phyloP scores from a whole-genome alignment of 2,329 filamentous ascomycete genomes.

The Zymoseptoria passerinii region DNA sequence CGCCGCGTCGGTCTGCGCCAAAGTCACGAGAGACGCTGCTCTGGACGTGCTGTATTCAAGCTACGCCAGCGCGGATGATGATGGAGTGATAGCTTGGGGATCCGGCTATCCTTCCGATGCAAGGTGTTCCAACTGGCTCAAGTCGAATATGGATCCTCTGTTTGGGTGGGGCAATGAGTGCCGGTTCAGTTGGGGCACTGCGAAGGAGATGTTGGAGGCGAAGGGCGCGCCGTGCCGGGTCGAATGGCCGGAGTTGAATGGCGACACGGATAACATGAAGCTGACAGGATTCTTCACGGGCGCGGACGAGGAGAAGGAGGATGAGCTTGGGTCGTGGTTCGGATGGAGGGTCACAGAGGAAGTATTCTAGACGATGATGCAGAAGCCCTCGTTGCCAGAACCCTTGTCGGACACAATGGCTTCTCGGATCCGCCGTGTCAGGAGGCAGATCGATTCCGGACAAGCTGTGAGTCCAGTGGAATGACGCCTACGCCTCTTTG shows the following conservation, averaged over 20 bases:
- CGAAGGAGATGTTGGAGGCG: conserved; percentile 83
- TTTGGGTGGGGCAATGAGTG: conserved; percentile 95
- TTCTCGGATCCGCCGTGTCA: too few species aligned
- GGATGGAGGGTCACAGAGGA: conserved; percentile 62
- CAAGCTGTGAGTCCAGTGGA: too few species aligned
- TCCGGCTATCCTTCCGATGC: conserved; percentile 89
- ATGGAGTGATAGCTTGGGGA: conserved; percentile 54
- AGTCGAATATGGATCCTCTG: conserved; percentile 76
- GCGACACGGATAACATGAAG: conserved; percentile 55
- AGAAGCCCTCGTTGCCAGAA: too few species aligned
- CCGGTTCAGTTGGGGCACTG: conserved; percentile 91
- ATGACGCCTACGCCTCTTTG: too few species aligned
- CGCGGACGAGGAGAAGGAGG: conserved; percentile 40
- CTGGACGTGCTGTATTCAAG: conserved; percentile 67
- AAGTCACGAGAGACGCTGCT: conserved; percentile 87
- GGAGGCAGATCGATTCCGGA: too few species aligned
- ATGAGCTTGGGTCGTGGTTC: conserved; percentile 75
- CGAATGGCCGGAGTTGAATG: conserved; percentile 74
- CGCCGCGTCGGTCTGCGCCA: conserved; percentile 88
- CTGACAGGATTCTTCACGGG: conserved; percentile 68
- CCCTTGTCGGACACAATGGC: too few species aligned
- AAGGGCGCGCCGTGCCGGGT: conserved; percentile 60
- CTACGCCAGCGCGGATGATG: conserved; percentile 33
- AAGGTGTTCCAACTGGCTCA: conserved; percentile 73
- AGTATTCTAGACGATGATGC: conserved; percentile 48